Evolutionary conservation across 805 yeast species (phyloP).

Genomic region (Candida ponderosae): DNA sequence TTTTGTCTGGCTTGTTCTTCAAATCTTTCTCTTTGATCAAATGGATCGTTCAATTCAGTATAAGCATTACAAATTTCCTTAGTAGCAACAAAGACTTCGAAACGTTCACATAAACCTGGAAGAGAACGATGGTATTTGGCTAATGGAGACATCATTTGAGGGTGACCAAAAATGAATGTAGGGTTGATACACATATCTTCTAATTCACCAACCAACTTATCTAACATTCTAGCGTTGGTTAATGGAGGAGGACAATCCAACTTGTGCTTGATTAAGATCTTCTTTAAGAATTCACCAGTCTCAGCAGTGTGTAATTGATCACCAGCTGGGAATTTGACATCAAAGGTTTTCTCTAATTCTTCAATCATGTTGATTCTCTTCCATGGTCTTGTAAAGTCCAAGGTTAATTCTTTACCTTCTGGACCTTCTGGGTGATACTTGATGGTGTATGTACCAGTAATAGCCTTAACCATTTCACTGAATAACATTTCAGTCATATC

Average conservation of each 20-base stretch:
- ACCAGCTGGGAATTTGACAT: slow-evolving; percentile 92
- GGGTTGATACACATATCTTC: slow-evolving; percentile 95
- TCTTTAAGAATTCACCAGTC: slow-evolving; percentile 85
- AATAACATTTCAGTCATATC: slow-evolving; percentile 83
- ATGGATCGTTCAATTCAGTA: slow-evolving; percentile 98
- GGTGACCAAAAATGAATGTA: slow-evolving; percentile 96
- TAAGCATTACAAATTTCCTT: slow-evolving; percentile 98
- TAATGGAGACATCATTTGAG: slow-evolving; percentile 99
- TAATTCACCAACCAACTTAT: slow-evolving; percentile 93
- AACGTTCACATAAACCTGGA: slow-evolving; percentile 96
- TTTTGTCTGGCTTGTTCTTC: slow-evolving; percentile 99
- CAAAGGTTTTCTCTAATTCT: slow-evolving; percentile 80
- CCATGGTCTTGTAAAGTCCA: slow-evolving; percentile 96
- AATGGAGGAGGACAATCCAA: slow-evolving; percentile 86
- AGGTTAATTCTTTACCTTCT: slow-evolving; percentile 65
- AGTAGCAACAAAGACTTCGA: slow-evolving; percentile 97
- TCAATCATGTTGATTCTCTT: slow-evolving; percentile 97
- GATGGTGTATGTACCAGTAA: slow-evolving; percentile 83
- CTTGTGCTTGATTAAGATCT: slow-evolving; percentile 67
- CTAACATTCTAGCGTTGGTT: slow-evolving; percentile 98
- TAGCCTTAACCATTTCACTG: slow-evolving; percentile 94
- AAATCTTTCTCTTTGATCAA: slow-evolving; percentile 94
- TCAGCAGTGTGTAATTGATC: slow-evolving; percentile 90
- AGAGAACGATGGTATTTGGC: slow-evolving; percentile 90
- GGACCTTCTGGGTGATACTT: slow-evolving; percentile 93